These are phyloP conservation scores for Vitis hybrid DNA, from an alignment of 177 flowering plant species.

Conservation along the genomic window DNA sequence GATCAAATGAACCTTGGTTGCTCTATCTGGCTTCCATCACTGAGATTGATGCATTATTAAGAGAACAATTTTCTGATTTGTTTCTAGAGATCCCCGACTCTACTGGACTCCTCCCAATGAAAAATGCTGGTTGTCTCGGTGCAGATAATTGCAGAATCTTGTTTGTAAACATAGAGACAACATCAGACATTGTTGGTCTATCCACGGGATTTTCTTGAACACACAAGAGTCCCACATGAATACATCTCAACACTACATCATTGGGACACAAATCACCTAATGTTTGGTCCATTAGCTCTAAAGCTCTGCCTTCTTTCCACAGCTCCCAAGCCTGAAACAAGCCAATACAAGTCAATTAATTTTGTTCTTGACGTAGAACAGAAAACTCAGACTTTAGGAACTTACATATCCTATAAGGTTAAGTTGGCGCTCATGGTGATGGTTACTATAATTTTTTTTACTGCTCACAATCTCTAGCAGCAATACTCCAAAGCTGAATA, in stretches of 20 bases:
- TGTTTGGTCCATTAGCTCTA: slow-evolving; percentile 20
- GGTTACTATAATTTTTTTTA: slow-evolving; percentile 9
- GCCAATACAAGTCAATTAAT: background rate
- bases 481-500: slow-evolving; percentile 27
- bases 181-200: slow-evolving; percentile 23
- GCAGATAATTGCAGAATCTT: slow-evolving; percentile 12
- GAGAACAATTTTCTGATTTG: background rate
- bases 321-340: slow-evolving; percentile 24
- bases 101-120: background rate
- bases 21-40: slow-evolving; percentile 14
- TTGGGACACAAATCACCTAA: slow-evolving; percentile 9
- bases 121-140: slow-evolving; percentile 31
- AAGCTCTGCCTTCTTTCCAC: slow-evolving; percentile 19
- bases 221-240: slow-evolving; percentile 27
- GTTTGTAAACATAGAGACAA: slow-evolving; percentile 22
- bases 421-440: slow-evolving; percentile 12
- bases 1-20: background rate
- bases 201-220: slow-evolving; percentile 24
- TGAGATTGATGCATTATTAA: slow-evolving; percentile 10
- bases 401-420: slow-evolving; percentile 27
- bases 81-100: background rate
- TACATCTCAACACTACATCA: slow-evolving; percentile 11
- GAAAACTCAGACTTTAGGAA: background rate
- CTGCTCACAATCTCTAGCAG: slow-evolving; percentile 27
- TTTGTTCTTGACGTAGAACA: background rate